phyloP scores from a whole-genome alignment of 495 filamentous ascomycete species.

The Xeromyces bisporus region DNA sequence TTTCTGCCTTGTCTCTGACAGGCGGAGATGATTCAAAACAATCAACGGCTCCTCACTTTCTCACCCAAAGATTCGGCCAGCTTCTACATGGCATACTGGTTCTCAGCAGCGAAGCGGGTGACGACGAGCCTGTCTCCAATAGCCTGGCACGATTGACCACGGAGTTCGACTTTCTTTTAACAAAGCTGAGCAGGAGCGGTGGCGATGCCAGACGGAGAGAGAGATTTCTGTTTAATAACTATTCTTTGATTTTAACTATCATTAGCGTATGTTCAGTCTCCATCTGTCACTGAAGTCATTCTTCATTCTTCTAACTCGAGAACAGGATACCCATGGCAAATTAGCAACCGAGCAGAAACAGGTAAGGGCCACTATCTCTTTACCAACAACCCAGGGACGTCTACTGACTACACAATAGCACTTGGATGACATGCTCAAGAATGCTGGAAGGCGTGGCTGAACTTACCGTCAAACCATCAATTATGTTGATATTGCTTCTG shows the following conservation, averaged over 20 bases:
- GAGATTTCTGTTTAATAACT: conserved; percentile 87
- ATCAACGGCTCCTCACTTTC: conserved; percentile 74
- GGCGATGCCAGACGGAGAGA: conserved; percentile 64
- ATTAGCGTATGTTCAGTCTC: conserved; percentile 38
- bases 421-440: conserved; percentile 31
- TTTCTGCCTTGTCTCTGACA: conserved; percentile 38
- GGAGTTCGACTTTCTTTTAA: conserved; percentile 65
- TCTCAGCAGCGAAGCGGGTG: conserved; percentile 70
- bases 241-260: conserved; percentile 78
- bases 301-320: conserved; percentile 7
- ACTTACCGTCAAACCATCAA: no score
- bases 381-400: no score
- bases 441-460: conserved; percentile 17
- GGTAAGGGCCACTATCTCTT: no score
- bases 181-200: conserved; percentile 47
- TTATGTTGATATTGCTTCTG: no score
- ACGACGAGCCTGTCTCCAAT: conserved; percentile 78
- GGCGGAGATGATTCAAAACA: conserved; percentile 41
- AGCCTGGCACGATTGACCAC: conserved; percentile 57
- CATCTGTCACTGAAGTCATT: background rate
- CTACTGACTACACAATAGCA: no score
- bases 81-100: conserved; percentile 70
- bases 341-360: conserved; percentile 56
- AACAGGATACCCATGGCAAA: conserved; percentile 56
- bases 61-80: conserved; percentile 86